These are phyloP conservation scores for Didymella exigua DNA, from an alignment of 2,329 filamentous ascomycete species.

Conservation along the genomic window DNA sequence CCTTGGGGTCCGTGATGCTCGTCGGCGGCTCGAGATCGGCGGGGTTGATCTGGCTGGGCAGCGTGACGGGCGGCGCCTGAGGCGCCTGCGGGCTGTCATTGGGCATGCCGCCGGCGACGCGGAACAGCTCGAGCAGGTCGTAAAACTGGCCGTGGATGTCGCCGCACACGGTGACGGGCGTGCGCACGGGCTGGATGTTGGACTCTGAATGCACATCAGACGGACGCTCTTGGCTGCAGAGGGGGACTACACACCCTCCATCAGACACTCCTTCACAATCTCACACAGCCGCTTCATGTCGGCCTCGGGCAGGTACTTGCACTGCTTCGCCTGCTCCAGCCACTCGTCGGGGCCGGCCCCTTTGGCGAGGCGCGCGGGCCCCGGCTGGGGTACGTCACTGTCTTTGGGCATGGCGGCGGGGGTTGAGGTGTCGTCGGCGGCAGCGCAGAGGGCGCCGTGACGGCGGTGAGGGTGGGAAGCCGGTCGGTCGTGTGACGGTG, in stretches of 20 bases:
- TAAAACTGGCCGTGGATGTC: slow-evolving; percentile 99
- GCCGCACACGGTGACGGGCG: slow-evolving; percentile 94
- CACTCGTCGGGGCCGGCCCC: slow-evolving; percentile 93
- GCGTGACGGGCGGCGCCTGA: slow-evolving; percentile 69
- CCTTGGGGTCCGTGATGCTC: slow-evolving; percentile 84
- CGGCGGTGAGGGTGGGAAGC: slow-evolving; percentile 16
- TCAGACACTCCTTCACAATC: slow-evolving; percentile 97
- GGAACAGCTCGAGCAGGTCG: slow-evolving; percentile 94
- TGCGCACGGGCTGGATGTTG: slow-evolving; percentile 97
- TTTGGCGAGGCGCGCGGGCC: slow-evolving; percentile 81
- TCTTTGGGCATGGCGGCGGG: slow-evolving; percentile 54
- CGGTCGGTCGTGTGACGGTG: slow-evolving; percentile 40
- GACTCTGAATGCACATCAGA: slow-evolving; percentile 67
- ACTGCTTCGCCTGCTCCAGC: slow-evolving; percentile 95
- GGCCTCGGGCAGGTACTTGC: slow-evolving; percentile 92
- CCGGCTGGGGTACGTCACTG: slow-evolving; percentile 80
- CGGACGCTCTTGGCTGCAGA: neutral
- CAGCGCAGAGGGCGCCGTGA: slow-evolving; percentile 6
- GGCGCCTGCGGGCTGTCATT: slow-evolving; percentile 67
- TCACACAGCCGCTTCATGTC: slow-evolving; percentile 99
- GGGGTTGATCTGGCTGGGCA: slow-evolving; percentile 76
- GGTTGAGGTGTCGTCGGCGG: neutral
- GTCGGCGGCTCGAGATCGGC: slow-evolving; percentile 91
- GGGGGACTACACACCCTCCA: slow-evolving; percentile 74
- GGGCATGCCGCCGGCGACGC: slow-evolving; percentile 95